These are phyloP conservation scores for Danielia reshetovae DNA, from an alignment of 805 yeast genomes.

Conservation along the genomic window DNA sequence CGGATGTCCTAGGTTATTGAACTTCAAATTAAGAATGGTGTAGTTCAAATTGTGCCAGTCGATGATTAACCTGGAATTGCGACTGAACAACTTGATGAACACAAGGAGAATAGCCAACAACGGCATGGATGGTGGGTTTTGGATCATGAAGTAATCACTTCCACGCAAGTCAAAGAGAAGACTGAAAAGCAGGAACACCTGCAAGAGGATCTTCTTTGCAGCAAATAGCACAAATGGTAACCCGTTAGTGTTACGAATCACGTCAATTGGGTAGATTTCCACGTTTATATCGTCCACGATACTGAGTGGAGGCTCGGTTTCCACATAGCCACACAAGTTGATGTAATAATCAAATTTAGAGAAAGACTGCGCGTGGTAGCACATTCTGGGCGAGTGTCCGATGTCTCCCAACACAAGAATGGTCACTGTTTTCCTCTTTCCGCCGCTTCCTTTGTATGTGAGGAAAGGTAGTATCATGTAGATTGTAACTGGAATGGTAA, in stretches of 20 bases:
- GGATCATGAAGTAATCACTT: constrained; percentile 67
- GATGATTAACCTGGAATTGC: constrained; percentile 61
- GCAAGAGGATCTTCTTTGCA: constrained; percentile 53
- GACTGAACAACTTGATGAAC: constrained; percentile 45
- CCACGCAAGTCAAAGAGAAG: constrained; percentile 55
- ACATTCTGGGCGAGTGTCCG: constrained; percentile 94
- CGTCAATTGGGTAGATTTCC: constrained; percentile 46
- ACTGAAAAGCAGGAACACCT: constrained; percentile 43
- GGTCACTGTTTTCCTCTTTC: constrained; percentile 50
- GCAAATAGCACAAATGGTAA: constrained; percentile 61
- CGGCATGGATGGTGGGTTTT: constrained; percentile 94
- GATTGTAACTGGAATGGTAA: constrained; percentile 41
- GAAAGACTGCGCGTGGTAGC: constrained; percentile 81
- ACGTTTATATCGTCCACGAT: constrained; percentile 48
- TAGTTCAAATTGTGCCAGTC: constrained; percentile 98
- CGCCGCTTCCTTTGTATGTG: constrained; percentile 18
- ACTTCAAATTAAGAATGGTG: constrained; percentile 69
- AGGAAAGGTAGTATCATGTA: constrained; percentile 39
- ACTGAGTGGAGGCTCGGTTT: constrained; percentile 49
- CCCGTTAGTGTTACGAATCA: constrained; percentile 31
- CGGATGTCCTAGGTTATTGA: constrained; percentile 50
- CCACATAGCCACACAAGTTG: constrained; percentile 79
- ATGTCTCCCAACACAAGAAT: constrained; percentile 88
- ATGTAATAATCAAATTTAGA: constrained; percentile 68
- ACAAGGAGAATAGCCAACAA: constrained; percentile 60